Evolutionary conservation across 306 rosid genomes (phyloP), one percentile per base, ranked within the genome.

Genomic region (Cucumis melo): DNA sequence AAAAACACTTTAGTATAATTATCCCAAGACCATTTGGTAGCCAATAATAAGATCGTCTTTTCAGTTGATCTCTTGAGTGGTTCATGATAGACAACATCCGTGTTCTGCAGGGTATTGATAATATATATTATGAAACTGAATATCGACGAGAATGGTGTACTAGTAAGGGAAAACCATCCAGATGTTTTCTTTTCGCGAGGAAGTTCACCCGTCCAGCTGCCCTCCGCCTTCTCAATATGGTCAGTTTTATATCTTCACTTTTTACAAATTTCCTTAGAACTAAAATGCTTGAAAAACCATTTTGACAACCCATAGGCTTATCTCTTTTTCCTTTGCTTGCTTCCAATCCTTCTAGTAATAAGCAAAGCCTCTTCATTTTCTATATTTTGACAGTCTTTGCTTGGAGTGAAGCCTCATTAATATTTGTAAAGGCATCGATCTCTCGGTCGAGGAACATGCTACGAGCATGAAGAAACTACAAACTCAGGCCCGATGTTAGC

Each of bases 171-270:
- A 92, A 89, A 76, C 92, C 98, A n/a, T 88, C 98, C 29, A 79
- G 84, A 5, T 95, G 99, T 82, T 95, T 95, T 81, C 98, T 95
- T 84, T 95, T 95, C 27, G 98, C 98, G 0, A 82, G 98, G 80
- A 95, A 95, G 78, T 95, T 95, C 83, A 95, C 97, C 24, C 85
- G 98, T 19, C 93, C 99, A 15, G 98, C 99, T 39, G 99, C 97
- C 73, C 79, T 90, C 59, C 84, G 98, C 86, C 97, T 95, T 86
- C 88, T 92, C 70, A 92, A 92, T 79, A 81, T 85, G 83, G 99
- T 95, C 80, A 80, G 86, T 82, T 68, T 84, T 36, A 3, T 5
- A 5, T 67, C 77, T 51, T 14, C 20, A 8, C 16, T 67, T 61
- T 51, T 14, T 13, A 8, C 24, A 24, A 48, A 48, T 48, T 9